Conservation (phyloP, 768 basidiomycete genomes). For the Rickenella mellea region DNA sequence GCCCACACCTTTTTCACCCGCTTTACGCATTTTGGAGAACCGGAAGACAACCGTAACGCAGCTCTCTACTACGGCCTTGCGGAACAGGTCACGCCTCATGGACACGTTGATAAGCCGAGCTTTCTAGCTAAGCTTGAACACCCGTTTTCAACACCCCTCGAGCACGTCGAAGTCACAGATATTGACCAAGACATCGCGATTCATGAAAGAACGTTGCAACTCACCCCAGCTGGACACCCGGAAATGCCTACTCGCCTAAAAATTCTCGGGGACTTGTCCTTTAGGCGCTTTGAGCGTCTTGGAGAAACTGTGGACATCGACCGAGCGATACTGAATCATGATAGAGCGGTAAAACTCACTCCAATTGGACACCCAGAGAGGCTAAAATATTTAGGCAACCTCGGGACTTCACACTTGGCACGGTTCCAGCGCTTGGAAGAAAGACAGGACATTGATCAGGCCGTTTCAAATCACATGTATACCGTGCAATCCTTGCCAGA, state of each 20-base stretch:
- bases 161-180: too few species aligned
- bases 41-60: too few species aligned
- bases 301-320: constrained; percentile 2
- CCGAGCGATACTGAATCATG: not conserved
- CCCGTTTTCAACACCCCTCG: too few species aligned
- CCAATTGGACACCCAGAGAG: constrained; percentile 5
- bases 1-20: too few species aligned
- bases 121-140: too few species aligned
- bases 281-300: constrained; percentile 5
- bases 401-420: not conserved
- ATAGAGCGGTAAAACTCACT: constrained; percentile 3
- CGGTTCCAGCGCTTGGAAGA: constrained; percentile 7
- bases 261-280: constrained; percentile 4
- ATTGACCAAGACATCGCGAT: too few species aligned
- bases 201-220: not conserved
- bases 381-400: constrained; percentile 2
- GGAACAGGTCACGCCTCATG: too few species aligned
- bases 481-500: constrained; percentile 6
- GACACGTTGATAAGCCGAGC: too few species aligned
- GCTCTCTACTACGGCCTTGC: too few species aligned
- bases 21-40: too few species aligned
- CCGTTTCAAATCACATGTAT: constrained; percentile 1
- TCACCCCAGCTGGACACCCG: constrained; percentile 3
- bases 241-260: constrained; percentile 1
- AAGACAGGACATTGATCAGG: constrained; percentile 3